Percentiles rank a stretch among this genome's conserved stretches.
phyloP scores from a whole-genome alignment of 495 filamentous ascomycete genomes.

The Penicillium ochrochloron region DNA sequence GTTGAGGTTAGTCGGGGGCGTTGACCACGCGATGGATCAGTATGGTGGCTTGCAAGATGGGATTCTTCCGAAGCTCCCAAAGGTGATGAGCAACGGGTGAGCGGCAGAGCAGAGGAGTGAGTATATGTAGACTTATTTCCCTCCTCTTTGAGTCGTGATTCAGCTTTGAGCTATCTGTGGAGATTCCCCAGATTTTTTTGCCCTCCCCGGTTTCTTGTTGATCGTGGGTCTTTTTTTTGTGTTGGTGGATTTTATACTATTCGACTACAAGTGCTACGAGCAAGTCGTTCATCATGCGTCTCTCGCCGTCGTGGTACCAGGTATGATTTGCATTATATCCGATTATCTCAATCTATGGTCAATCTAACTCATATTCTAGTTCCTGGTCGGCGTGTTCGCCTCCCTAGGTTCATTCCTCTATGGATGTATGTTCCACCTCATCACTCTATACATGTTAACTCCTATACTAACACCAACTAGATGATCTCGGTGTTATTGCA shows the following conservation, averaged over 20 bases:
- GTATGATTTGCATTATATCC: constrained; percentile 34
- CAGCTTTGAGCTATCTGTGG: constrained; percentile 22
- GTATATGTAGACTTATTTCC: constrained; percentile 9
- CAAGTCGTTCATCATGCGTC: constrained; percentile 47
- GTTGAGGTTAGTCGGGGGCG: constrained; percentile 4
- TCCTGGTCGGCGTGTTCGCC: constrained; percentile 66
- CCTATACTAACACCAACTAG: constrained; percentile 28
- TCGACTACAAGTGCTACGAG: not conserved
- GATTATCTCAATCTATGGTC: not conserved
- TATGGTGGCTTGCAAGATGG: constrained; percentile 15
- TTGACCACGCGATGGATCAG: constrained; percentile 12
- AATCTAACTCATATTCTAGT: constrained; percentile 40
- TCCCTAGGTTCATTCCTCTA: constrained; percentile 64
- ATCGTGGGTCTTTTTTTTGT: constrained; percentile 9
- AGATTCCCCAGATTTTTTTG: constrained; percentile 30
- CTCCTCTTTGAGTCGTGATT: not conserved
- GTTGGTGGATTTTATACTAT: not conserved
- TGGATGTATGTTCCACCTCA: constrained; percentile 46
- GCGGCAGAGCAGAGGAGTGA: not conserved
- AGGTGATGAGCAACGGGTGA: not conserved
- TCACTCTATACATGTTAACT: not conserved
- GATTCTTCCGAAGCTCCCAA: constrained; percentile 13
- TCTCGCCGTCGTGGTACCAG: constrained; percentile 61
- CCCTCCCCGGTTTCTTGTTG: constrained; percentile 3
- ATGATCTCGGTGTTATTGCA: constrained; percentile 63